Evolutionary conservation across 768 basidiomycete genomes (phyloP).

Genomic region (Rhodocollybia butyracea): DNA sequence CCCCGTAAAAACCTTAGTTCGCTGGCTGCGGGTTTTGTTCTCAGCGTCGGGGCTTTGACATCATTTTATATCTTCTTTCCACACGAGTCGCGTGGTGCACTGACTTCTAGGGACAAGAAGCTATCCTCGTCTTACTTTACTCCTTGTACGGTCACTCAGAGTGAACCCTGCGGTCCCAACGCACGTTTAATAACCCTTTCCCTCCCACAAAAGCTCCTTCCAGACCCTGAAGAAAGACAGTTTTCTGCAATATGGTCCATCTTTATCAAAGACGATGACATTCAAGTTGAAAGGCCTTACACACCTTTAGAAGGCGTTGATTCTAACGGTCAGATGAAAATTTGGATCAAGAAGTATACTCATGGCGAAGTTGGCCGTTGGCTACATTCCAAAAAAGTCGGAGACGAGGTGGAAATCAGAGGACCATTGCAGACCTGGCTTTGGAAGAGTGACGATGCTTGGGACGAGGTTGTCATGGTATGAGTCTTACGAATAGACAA

Average conservation of each 20-base stretch:
- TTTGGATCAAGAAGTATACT: slow-evolving; percentile 82
- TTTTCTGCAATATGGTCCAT: slow-evolving; percentile 66
- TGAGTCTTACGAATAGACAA: slow-evolving; percentile 13
- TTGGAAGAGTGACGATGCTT: slow-evolving; percentile 42
- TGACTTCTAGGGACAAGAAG: slow-evolving; percentile 33
- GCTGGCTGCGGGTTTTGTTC: slow-evolving; percentile 17
- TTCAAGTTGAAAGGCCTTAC: slow-evolving; percentile 84
- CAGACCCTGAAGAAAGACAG: slow-evolving; percentile 15
- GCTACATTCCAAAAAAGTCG: slow-evolving; percentile 67
- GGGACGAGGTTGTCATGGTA: slow-evolving; percentile 84
- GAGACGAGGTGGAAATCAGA: slow-evolving; percentile 71
- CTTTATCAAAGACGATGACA: slow-evolving; percentile 83
- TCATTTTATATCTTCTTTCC: slow-evolving; percentile 53
- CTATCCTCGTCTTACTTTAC: slow-evolving; percentile 56
- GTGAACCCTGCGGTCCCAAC: slow-evolving; percentile 47
- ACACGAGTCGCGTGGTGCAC: slow-evolving; percentile 41
- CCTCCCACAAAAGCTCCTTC: slow-evolving; percentile 44
- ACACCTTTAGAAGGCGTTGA: slow-evolving; percentile 77
- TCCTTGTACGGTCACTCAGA: slow-evolving; percentile 53
- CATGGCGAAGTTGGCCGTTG: slow-evolving; percentile 81
- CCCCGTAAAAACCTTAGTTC: not conserved
- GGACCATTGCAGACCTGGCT: slow-evolving; percentile 73
- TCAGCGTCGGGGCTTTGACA: slow-evolving; percentile 37
- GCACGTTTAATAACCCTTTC: slow-evolving; percentile 65
- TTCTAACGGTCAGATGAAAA: slow-evolving; percentile 58